A percentile compares a stretch with the other conserved stretches of the same genome.
These are phyloP conservation scores for Tylopilus felleus DNA, from an alignment of 768 basidiomycete species.

Conservation along the genomic window DNA sequence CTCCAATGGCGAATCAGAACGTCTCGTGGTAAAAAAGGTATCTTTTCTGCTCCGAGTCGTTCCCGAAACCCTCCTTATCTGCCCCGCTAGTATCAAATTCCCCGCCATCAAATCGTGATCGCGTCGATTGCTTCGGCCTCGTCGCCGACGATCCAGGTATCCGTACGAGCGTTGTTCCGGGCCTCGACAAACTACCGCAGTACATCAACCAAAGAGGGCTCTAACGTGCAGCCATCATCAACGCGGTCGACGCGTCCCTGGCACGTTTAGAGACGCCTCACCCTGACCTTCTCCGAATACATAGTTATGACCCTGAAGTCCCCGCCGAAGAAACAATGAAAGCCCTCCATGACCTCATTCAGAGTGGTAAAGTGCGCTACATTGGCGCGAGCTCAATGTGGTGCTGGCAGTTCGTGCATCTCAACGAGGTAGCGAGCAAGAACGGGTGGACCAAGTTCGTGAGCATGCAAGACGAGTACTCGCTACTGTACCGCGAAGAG, in stretches of 20 bases:
- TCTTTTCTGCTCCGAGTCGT: neutral
- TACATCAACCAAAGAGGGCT: constrained; percentile 33
- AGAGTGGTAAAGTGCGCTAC: constrained; percentile 43
- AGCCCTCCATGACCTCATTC: constrained; percentile 48
- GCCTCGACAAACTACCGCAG: neutral
- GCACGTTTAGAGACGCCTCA: constrained; percentile 37
- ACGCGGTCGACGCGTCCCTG: constrained; percentile 36
- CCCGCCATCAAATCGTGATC: constrained; percentile 32
- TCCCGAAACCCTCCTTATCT: too few species aligned
- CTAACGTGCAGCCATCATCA: constrained; percentile 37
- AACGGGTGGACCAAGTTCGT: constrained; percentile 52
- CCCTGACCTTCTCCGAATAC: constrained; percentile 44
- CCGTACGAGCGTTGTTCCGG: neutral
- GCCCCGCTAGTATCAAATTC: constrained; percentile 18
- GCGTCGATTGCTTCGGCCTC: constrained; percentile 24
- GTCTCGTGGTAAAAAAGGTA: constrained; percentile 36
- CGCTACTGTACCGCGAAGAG: constrained; percentile 54
- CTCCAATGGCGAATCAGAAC: constrained; percentile 37
- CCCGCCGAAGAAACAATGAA: constrained; percentile 35
- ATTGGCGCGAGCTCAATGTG: constrained; percentile 48
- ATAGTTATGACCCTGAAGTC: constrained; percentile 37
- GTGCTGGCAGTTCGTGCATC: constrained; percentile 44
- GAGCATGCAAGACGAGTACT: constrained; percentile 50
- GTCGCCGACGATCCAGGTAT: constrained; percentile 9
- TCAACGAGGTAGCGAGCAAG: constrained; percentile 43